A percentile compares a stretch with the other conserved stretches of the same genome.
phyloP scores from a whole-genome alignment of 768 basidiomycete genomes.

The Mycena polygramma region DNA sequence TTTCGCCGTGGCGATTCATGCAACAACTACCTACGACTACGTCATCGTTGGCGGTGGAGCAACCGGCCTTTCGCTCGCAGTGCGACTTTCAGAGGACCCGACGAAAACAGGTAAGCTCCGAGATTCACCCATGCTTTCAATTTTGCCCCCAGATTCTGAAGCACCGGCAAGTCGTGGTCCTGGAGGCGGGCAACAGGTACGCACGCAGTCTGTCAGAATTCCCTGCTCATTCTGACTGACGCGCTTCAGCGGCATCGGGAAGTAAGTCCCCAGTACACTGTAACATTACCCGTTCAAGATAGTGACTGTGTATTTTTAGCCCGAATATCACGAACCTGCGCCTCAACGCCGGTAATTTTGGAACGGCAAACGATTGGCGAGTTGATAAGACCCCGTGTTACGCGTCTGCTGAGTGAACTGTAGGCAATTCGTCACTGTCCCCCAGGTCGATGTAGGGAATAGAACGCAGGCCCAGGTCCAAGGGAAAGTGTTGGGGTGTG shows the following conservation, averaged over 20 bases:
- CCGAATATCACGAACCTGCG: conserved; percentile 32
- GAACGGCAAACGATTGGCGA: conserved; percentile 27
- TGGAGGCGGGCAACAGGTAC: no score
- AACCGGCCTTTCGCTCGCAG: conserved; percentile 23
- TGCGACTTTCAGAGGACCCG: conserved; percentile 26
- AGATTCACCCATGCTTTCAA: background rate
- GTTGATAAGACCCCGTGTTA: background rate
- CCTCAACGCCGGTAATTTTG: conserved; percentile 23
- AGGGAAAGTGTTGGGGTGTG: conserved; percentile 24
- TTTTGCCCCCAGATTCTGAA: background rate
- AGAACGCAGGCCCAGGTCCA: conserved; percentile 24
- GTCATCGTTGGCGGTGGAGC: conserved; percentile 25
- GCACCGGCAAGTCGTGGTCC: no score
- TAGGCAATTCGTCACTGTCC: conserved; percentile 30
- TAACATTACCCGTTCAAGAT: no score
- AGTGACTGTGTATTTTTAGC: background rate
- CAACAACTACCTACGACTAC: conserved; percentile 20
- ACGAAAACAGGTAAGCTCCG: conserved; percentile 4
- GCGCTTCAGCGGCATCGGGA: conserved; percentile 23
- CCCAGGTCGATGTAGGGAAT: conserved; percentile 20
- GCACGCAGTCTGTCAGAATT: no score
- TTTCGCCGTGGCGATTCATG: background rate
- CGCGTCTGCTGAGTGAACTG: background rate
- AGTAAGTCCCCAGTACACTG: conserved; percentile 4
- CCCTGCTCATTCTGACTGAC: no score